phyloP scores from a whole-genome alignment of 2,329 filamentous ascomycete species.

The Aspergillus carbonarius region DNA sequence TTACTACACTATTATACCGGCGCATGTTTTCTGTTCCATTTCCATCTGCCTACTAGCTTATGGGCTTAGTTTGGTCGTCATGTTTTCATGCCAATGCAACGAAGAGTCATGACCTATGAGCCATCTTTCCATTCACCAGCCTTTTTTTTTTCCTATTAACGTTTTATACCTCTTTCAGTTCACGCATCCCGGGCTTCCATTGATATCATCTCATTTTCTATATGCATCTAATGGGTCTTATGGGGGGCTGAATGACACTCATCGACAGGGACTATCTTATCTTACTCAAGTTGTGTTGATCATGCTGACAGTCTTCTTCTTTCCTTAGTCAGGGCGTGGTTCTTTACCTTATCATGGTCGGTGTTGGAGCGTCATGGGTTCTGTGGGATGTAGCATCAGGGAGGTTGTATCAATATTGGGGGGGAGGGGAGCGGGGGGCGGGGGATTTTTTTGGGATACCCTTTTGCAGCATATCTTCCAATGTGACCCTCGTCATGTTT shows the following conservation, averaged over 20 bases:
- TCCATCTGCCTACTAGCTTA: constrained; percentile 23
- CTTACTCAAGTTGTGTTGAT: background rate
- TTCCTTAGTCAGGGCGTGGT: background rate
- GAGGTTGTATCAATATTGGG: constrained; percentile 1
- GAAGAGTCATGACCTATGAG: constrained; percentile 38
- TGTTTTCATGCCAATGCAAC: constrained; percentile 40
- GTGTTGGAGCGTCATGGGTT: background rate
- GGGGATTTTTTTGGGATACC: constrained; percentile 3
- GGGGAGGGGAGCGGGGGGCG: too few species aligned
- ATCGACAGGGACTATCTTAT: background rate
- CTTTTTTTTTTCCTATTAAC: constrained; percentile 16
- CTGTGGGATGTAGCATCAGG: background rate
- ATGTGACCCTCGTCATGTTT: background rate
- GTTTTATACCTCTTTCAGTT: constrained; percentile 13
- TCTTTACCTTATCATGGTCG: constrained; percentile 2
- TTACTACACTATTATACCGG: constrained; percentile 21
- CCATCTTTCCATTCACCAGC: constrained; percentile 3
- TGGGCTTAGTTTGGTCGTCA: constrained; percentile 28
- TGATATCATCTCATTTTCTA: background rate
- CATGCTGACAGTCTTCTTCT: background rate
- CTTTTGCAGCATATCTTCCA: background rate
- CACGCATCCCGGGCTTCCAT: constrained; percentile 7
- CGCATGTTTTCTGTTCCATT: constrained; percentile 23
- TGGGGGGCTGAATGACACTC: background rate
- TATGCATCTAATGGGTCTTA: background rate